phyloP scores from a whole-genome alignment of 345 rosid species.

The Clausena lansium region DNA sequence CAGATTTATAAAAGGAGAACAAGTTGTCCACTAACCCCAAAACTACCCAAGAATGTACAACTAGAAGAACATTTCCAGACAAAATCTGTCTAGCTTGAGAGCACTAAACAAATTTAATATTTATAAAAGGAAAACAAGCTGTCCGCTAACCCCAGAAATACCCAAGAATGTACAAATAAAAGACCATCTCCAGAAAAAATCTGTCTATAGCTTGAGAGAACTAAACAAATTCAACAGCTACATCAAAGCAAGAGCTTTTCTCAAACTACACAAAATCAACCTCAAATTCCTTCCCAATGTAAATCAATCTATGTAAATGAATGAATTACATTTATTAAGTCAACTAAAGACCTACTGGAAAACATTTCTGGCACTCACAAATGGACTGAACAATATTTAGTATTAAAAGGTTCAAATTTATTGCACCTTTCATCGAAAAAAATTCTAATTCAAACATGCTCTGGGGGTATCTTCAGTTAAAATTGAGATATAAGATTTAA shows the following conservation, averaged over 20 bases:
- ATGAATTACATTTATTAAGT: too few species aligned
- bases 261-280: not conserved
- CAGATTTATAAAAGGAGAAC: not conserved
- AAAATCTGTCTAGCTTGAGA: not conserved
- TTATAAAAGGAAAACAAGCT: too few species aligned
- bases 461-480: not conserved
- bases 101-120: too few species aligned
- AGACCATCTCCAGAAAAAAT: not conserved
- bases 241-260: not conserved
- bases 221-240: not conserved
- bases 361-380: not conserved
- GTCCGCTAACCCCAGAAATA: not conserved
- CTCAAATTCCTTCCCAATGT: not conserved
- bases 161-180: too few species aligned
- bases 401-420: not conserved
- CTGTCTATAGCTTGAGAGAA: not conserved
- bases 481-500: not conserved
- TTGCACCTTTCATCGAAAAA: not conserved
- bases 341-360: not conserved
- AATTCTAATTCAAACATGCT: not conserved
- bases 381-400: too few species aligned
- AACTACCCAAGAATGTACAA: not conserved
- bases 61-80: not conserved
- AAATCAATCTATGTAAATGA: not conserved
- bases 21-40: not conserved